Base-by-base conservation (phyloP, 139 green algal species). In the Astrephomene gubernaculifera region DNA sequence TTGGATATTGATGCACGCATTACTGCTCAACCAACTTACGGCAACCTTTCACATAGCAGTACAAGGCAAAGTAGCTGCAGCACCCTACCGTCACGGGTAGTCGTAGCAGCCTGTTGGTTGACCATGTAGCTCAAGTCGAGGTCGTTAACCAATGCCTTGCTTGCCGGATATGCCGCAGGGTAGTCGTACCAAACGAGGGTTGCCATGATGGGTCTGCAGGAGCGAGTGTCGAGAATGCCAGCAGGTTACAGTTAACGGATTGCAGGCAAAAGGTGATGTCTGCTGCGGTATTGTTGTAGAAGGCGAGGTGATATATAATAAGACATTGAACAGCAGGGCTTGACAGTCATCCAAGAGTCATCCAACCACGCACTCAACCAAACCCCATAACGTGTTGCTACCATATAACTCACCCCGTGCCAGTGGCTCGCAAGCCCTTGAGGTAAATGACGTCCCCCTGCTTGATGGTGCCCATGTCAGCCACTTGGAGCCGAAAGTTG, bases 161-260 rank as follows among this genome's bases (percentile, higher is more conserved):
- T n/a, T 5, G 31, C 25, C 29, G 31, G 44, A 6, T n/a, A 22
- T 19, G 49, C 52, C 12, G 45, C 45, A 4, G 71, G 71, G 49
- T 79, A 79, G 49, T 79, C 71, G 49, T 79, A 79, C 71, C 71
- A 79, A 5, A 65, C 45, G 45, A 79, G 71, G 0, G 45, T 27
- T 10, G 71, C 71, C 4, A 29, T 49, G 0, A 79, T 44, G 1
- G 45, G 45, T 12, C 71, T 79, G 71, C 41, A 43, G 10, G 4
- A 5, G 25, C 3, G 38, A 44, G n/a, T n/a, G n/a, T n/a, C n/a
- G n/a, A n/a, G n/a, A n/a, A n/a, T n/a, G n/a, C n/a, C n/a, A n/a
- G n/a, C n/a, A n/a, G n/a, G n/a, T n/a, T n/a, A n/a, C n/a, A n/a
- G n/a, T n/a, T n/a, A n/a, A n/a, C n/a, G n/a, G n/a, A n/a, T n/a